Percentiles rank a stretch among this genome's conserved stretches.
phyloP scores from a whole-genome alignment of 352 stramenopile genomes.

The Pythium insidiosum region DNA sequence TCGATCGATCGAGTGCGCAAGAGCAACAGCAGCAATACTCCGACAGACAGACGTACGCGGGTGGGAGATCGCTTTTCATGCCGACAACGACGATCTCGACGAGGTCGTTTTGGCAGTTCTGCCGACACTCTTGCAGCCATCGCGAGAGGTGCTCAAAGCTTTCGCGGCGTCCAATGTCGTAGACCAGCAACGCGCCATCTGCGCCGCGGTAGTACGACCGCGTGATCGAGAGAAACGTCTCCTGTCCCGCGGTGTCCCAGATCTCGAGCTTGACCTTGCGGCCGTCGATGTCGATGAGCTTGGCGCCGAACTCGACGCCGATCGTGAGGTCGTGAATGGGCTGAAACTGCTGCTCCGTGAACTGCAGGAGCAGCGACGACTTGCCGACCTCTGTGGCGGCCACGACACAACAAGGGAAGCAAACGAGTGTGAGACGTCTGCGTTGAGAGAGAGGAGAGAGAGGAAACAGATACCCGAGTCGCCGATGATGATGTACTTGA shows the following conservation, averaged over 20 bases:
- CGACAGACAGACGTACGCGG: slow-evolving; percentile 25
- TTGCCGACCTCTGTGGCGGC: slow-evolving; percentile 91
- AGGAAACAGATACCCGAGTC: no score
- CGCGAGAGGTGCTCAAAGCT: slow-evolving; percentile 71
- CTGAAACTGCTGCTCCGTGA: slow-evolving; percentile 88
- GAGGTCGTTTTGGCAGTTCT: slow-evolving; percentile 81
- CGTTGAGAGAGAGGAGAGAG: no score
- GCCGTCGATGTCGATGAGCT: slow-evolving; percentile 76
- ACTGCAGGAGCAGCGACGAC: slow-evolving; percentile 86
- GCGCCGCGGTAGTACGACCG: slow-evolving; percentile 84
- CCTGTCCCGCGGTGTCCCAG: slow-evolving; percentile 88
- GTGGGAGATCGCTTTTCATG: slow-evolving; percentile 72
- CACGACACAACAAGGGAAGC: no score
- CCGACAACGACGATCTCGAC: slow-evolving; percentile 83
- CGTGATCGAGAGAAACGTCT: slow-evolving; percentile 87
- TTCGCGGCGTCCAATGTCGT: slow-evolving; percentile 69
- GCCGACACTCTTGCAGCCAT: slow-evolving; percentile 78
- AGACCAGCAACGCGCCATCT: slow-evolving; percentile 84
- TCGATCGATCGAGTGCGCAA: no score
- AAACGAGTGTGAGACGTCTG: no score
- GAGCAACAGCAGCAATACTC: no score
- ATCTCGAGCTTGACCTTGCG: slow-evolving; percentile 89
- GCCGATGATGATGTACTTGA: slow-evolving; percentile 89
- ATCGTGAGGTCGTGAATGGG: slow-evolving; percentile 88
- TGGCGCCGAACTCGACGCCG: slow-evolving; percentile 87